Evolutionary conservation across 805 yeast species (phyloP).

Genomic region (Candida adriatica): DNA sequence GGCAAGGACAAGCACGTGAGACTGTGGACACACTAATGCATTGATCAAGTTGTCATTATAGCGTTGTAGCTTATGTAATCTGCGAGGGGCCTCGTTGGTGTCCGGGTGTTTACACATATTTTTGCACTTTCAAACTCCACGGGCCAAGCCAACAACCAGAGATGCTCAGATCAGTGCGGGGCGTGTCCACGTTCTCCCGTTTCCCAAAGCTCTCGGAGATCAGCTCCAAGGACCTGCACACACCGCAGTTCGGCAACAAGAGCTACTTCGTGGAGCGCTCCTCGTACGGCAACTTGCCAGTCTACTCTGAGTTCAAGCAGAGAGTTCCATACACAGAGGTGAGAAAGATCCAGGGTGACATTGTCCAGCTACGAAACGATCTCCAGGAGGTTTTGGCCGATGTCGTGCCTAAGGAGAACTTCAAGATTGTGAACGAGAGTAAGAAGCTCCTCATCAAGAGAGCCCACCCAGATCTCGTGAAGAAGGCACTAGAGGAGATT

Average conservation of each 20-base stretch:
- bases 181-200: conserved; percentile 1
- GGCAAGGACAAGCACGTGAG: conserved; percentile 94
- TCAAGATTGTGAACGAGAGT: conserved; percentile 43
- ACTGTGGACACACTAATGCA: conserved; percentile 80
- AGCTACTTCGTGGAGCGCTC: conserved; percentile 39
- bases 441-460: conserved; percentile 34
- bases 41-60: too few species aligned
- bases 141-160: too few species aligned
- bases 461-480: conserved; percentile 15
- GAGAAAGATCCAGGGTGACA: conserved; percentile 64
- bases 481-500: conserved; percentile 11
- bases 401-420: conserved; percentile 38
- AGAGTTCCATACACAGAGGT: conserved; percentile 65
- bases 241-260: conserved; percentile 23
- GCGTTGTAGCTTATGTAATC: too few species aligned
- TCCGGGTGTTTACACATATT: too few species aligned
- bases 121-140: too few species aligned
- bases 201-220: conserved; percentile 27
- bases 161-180: conserved; percentile 5
- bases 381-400: conserved; percentile 43
- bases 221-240: conserved; percentile 22
- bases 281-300: conserved; percentile 68
- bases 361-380: conserved; percentile 59
- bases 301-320: conserved; percentile 62
- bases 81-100: too few species aligned